Percentiles rank a stretch among this genome's conserved stretches.
phyloP scores from a whole-genome alignment of 169 alveolate genomes.

The Plasmodium billcollinsi region DNA sequence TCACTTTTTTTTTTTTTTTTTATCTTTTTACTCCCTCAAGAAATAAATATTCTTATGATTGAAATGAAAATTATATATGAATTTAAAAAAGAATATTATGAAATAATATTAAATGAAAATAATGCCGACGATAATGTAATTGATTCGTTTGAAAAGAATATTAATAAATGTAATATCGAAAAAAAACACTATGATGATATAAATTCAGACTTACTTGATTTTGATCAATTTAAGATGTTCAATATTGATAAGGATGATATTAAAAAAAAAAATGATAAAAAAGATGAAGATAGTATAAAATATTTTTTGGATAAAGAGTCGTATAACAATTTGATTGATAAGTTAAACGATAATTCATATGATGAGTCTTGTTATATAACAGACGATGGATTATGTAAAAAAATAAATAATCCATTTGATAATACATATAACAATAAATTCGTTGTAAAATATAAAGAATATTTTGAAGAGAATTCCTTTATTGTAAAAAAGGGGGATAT shows the following conservation, averaged over 20 bases:
- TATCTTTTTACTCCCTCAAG: too few species aligned
- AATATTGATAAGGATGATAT: not conserved
- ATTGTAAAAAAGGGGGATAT: slow-evolving; percentile 32
- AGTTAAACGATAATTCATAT: not conserved
- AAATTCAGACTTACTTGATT: slow-evolving; percentile 43
- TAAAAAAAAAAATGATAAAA: not conserved
- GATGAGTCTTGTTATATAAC: not conserved
- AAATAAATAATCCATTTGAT: not conserved
- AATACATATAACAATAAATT: not conserved
- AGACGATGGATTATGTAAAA: not conserved
- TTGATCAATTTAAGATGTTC: slow-evolving; percentile 14
- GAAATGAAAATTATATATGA: slow-evolving; percentile 51
- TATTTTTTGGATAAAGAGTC: too few species aligned
- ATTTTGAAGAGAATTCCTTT: slow-evolving; percentile 25
- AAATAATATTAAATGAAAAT: slow-evolving; percentile 26
- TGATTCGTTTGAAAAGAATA: slow-evolving; percentile 24
- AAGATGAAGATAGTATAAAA: not conserved
- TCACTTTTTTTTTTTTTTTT: too few species aligned
- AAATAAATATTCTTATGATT: not conserved
- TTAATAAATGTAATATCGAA: slow-evolving; percentile 13
- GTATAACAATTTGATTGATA: not conserved
- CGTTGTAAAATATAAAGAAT: slow-evolving; percentile 14
- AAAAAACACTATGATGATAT: not conserved
- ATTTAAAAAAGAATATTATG: slow-evolving; percentile 53
- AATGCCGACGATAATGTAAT: slow-evolving; percentile 51